Conservation (phyloP, 2,329 filamentous ascomycete genomes). For the Shiraia bambusicola region DNA sequence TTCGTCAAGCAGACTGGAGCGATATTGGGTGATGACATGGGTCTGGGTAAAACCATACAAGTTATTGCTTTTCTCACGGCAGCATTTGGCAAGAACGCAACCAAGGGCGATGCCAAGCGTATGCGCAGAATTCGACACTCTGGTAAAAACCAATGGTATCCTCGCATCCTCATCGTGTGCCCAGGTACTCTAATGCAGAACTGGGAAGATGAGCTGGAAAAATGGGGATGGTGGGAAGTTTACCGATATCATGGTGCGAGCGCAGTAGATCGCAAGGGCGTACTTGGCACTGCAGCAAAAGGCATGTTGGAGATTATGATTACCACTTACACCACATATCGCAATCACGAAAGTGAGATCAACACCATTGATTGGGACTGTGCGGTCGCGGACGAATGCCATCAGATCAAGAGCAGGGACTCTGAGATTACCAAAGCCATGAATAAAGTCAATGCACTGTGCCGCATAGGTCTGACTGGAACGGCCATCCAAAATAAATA, state of each 20-base stretch:
- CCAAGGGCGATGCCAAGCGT: constrained; percentile 79
- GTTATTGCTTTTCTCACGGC: constrained; percentile 89
- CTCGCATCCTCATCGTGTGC: constrained; percentile 79
- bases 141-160: constrained; percentile 70
- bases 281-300: constrained; percentile 69
- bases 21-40: constrained; percentile 96
- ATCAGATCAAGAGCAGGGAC: constrained; percentile 76
- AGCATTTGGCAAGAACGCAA: constrained; percentile 91
- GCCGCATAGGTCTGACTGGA: constrained; percentile 88
- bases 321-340: constrained; percentile 89
- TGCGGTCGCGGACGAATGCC: constrained; percentile 92
- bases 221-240: constrained; percentile 96
- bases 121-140: constrained; percentile 80
- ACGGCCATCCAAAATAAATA: constrained; percentile 98
- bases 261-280: constrained; percentile 63
- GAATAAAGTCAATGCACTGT: constrained; percentile 87
- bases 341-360: constrained; percentile 70
- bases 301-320: constrained; percentile 88
- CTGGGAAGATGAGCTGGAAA: constrained; percentile 81
- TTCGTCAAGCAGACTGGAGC: constrained; percentile 92
- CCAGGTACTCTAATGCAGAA: constrained; percentile 87
- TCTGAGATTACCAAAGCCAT: constrained; percentile 82
- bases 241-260: constrained; percentile 73
- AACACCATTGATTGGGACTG: constrained; percentile 92
- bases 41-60: constrained; percentile 93